Conservation (phyloP, 345 rosid genomes). For the Lepidium aucheri region DNA sequence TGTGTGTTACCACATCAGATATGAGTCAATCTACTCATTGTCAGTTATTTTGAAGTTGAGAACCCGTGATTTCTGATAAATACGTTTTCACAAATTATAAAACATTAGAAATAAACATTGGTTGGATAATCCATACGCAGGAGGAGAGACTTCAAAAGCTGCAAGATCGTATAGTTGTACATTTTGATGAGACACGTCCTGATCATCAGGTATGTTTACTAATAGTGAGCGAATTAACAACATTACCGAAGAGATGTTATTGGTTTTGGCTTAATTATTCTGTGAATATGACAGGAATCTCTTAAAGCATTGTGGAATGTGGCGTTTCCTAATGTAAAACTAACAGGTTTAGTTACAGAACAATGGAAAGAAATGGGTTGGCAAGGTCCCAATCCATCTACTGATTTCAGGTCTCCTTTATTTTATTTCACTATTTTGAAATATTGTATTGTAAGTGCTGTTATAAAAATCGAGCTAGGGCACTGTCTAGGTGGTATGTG, state of each 20-base stretch:
- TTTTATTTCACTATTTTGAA: too few species aligned
- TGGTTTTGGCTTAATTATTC: not conserved
- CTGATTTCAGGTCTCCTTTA: conserved; percentile 54
- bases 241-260: not conserved
- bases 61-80: too few species aligned
- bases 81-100: too few species aligned
- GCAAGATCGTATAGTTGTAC: conserved; percentile 62
- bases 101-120: not conserved
- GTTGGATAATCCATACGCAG: conserved; percentile 23
- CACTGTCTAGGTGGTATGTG: too few species aligned
- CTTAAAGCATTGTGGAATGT: conserved; percentile 69
- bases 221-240: too few species aligned
- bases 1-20: too few species aligned
- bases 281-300: conserved; percentile 50
- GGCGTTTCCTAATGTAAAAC: conserved; percentile 61
- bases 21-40: too few species aligned
- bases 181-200: conserved; percentile 75
- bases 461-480: too few species aligned
- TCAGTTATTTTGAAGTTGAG: too few species aligned
- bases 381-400: conserved; percentile 98
- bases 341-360: conserved; percentile 69
- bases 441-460: too few species aligned
- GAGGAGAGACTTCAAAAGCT: conserved; percentile 71
- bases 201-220: conserved; percentile 66
- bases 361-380: conserved; percentile 99